Conservation (phyloP, 371 early-diverging fungal genomes). For the Mortierella sp. region DNA sequence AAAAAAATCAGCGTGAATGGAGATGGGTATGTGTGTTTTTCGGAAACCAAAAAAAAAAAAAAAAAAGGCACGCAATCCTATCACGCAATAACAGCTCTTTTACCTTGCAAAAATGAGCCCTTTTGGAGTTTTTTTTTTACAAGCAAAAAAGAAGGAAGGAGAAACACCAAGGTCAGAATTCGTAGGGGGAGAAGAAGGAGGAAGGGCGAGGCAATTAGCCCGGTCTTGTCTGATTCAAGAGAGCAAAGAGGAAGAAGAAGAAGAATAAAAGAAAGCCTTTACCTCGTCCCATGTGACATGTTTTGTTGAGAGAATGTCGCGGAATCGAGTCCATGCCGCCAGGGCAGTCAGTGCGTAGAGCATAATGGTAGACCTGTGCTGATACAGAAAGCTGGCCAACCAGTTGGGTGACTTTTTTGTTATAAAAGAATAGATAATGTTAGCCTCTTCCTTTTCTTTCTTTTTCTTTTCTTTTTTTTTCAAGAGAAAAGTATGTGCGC, state of each 20-base stretch:
- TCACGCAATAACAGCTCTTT: background rate
- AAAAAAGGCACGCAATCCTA: too few species aligned
- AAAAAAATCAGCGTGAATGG: background rate
- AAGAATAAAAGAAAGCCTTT: background rate
- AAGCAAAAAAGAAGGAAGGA: background rate
- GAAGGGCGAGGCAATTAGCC: too few species aligned
- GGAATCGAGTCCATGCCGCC: conserved; percentile 81
- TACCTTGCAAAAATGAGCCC: conserved; percentile 31
- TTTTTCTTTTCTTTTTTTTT: too few species aligned
- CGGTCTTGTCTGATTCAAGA: too few species aligned
- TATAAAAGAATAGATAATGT: too few species aligned
- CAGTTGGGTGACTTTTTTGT: background rate
- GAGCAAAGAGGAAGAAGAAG: too few species aligned
- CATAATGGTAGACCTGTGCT: conserved; percentile 35
- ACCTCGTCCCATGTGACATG: conserved; percentile 85
- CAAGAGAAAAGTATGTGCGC: too few species aligned
- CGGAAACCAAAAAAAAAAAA: conserved; percentile 69
- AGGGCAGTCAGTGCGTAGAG: conserved; percentile 64
- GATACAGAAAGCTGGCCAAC: background rate
- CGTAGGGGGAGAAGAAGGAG: background rate
- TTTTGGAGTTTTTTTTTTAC: too few species aligned
- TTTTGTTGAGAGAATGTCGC: conserved; percentile 74
- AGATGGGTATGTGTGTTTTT: too few species aligned
- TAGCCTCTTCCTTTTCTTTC: too few species aligned
- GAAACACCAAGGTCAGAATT: background rate